Evolutionary conservation across 192 early-diverging fungal genomes (phyloP), one percentile per base, ranked within the genome.

Genomic region (Coemansia sp.): DNA sequence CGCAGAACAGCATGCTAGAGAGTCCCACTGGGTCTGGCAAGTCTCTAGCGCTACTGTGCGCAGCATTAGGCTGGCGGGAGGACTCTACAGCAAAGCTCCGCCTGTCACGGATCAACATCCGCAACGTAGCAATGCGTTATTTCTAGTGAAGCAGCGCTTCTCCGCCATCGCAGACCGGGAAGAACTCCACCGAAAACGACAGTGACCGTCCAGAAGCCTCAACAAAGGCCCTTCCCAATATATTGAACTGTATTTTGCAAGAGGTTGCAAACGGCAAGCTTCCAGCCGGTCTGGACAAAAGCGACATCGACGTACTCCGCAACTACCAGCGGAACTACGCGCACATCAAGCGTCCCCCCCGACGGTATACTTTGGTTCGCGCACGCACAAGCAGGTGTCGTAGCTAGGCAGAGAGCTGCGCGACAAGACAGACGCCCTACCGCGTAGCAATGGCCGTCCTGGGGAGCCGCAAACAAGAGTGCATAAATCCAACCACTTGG

Each of bases 11-110:
- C 0, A 74, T 94, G 59, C 74, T 92, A 11, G 89, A 92, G 48
- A 87, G 86, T 35, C 88, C 89, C 1, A 91, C 89, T 0, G 92
- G 92, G 2, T 92, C 93, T 15, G 93, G 93, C 34, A 94, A 94
- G 69, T 90, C 91, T 2, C 62, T 94, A 26, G 88, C 89, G 0
- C 59, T 94, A 26, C 65, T 94, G 33, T 91, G 90, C 62, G 85
- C 91, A 2, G 72, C 83, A 0, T 69, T 94, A 45, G 89, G 88
- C 0, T 94, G 92, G 92, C 63, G 72, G 6, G 71, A 69, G 33
- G 39, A 60, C 16, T 76, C 72, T 43, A 63, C 74, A 21, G 71
- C 63, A 38, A 85, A 79, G 38, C 77, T 75, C 26, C 75, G 74
- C 46, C 73, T 75, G 53, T 48, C 73, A 9, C n/a, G 62, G 11